Conservation (phyloP, 371 early-diverging fungal genomes). For the Homolaphlyctis polyrhiza region DNA sequence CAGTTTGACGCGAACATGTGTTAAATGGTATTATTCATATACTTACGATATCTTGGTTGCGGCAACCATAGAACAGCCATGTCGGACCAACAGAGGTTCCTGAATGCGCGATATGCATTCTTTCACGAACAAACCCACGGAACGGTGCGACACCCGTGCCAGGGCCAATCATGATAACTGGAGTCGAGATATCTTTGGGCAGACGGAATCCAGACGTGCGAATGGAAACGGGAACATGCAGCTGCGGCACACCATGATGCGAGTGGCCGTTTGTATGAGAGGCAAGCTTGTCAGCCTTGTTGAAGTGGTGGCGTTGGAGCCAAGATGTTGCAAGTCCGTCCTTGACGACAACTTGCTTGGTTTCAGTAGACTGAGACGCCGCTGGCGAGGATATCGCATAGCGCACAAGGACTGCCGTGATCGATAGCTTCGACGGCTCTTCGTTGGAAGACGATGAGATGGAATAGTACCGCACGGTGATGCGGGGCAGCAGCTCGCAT, state of each 20-base stretch:
- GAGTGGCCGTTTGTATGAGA: background rate
- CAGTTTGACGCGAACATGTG: no score
- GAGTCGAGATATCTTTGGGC: conserved; percentile 69
- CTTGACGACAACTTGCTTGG: conserved; percentile 16
- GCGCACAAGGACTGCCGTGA: conserved; percentile 84
- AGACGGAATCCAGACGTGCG: conserved; percentile 84
- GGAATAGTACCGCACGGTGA: conserved; percentile 90
- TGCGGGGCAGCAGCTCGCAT: conserved; percentile 72
- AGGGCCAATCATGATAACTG: conserved; percentile 96
- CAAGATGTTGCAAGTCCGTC: conserved; percentile 41
- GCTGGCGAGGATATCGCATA: conserved; percentile 47
- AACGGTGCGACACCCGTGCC: conserved; percentile 98
- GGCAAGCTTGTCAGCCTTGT: background rate
- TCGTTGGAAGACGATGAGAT: conserved; percentile 80
- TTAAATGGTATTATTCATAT: no score
- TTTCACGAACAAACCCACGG: conserved; percentile 90
- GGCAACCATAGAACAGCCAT: conserved; percentile 89
- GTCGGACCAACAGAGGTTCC: conserved; percentile 68
- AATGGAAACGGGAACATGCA: conserved; percentile 75
- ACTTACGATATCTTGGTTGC: conserved; percentile 41
- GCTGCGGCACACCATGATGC: conserved; percentile 12
- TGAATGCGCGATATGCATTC: conserved; percentile 45
- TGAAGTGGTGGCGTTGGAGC: conserved; percentile 31
- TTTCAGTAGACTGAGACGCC: background rate
- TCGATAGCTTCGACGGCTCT: conserved; percentile 62